Base-by-base conservation (phyloP, 768 basidiomycete genomes). In the Pleurotus citrinopileatus region DNA sequence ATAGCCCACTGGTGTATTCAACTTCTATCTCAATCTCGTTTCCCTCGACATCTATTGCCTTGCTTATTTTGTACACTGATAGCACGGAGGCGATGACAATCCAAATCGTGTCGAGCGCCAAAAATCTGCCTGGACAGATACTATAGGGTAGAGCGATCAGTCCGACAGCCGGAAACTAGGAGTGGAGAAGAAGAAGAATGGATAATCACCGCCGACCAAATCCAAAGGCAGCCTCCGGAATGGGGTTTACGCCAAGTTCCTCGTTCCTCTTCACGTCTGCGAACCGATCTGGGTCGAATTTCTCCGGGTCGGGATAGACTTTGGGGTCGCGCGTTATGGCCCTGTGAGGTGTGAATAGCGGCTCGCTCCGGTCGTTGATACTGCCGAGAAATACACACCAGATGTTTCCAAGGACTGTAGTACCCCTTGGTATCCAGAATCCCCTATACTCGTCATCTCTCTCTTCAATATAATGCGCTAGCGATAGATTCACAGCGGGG, bases 121-220 rank as follows among this genome's bases (percentile, higher is more conserved):
- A 63, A 37, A 67, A 62, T 26, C 53, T 45, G 1, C 69, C 73
- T n/a, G 67, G 66, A 54, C 70, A 71, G 17, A 65, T 60, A 26
- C 67, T 68, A 37, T 17, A 45, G 25, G 19, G 22, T 22, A 38
- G 36, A 5, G 25, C 3, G 3, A 8, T 55, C 34, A 52, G 22
- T 37, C 4, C n/a, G n/a, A n/a, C n/a, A n/a, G n/a, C n/a, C n/a
- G n/a, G n/a, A n/a, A 40, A 55, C n/a, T 3, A 15, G 28, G 26
- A 5, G 22, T 50, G 45, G 20, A 56, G 38, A 6, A 15, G 36
- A 23, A 25, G 36, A 25, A 27, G 42, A 25, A 17, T 15, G 32
- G 27, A 19, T 13, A 46, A 51, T 4, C 32, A 61, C 62, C 61
- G 57, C 36, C 67, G 61, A n/a, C 67, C 67, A 53, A 67, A 68